Base-by-base conservation (phyloP, 495 filamentous ascomycete species). In the Trichoderma asperelloides region DNA sequence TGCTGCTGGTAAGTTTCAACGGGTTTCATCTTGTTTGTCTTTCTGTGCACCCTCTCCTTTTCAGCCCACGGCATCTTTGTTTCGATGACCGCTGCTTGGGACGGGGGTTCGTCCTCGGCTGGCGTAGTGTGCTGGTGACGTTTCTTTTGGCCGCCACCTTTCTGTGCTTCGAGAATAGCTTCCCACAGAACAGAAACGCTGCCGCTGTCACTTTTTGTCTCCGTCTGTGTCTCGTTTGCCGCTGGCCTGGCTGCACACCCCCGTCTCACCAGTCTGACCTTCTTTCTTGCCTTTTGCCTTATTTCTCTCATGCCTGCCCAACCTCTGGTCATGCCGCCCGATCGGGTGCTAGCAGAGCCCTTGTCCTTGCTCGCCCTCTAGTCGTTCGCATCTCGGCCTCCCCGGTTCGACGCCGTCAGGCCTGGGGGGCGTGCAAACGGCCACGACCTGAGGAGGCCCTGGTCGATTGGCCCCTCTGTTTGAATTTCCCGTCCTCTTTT, bases 381-480 rank as follows among this genome's bases (percentile, higher is more conserved):
- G 55, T 60, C 55, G 55, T 60, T 60, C 55, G 55, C 55, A 60
- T 60, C 55, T 60, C 55, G 55, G 55, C 55, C 55, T 60, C 55
- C 55, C 55, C 55, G 55, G 55, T 60, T 28, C 55, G 23, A 30
- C 55, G 55, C 55, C 23, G 55, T 60, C 55, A 30, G 55, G 23
- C 27, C 27, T 60, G 23, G 55, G 55, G 55, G 55, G 55, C 25
- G 55, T 60, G 55, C 47, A 51, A 51, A 51, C 30, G 55, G 23
- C 23, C 55, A 60, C 23, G 23, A 60, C 23, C n/a, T 27, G 25
- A 25, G 16, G 25, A 25, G 16, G 55, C 55, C 55, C 55, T 60
- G 4, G 55, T 60, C 55, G 55, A 60, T 27, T 60, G 55, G 55
- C 55, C 55, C 55, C 55, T 60, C 55, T 30, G 55, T 60, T 30